Percentiles rank a stretch among this genome's conserved stretches.
Evolutionary conservation across 805 yeast species (phyloP).

Genomic region (Candida glaebosa): DNA sequence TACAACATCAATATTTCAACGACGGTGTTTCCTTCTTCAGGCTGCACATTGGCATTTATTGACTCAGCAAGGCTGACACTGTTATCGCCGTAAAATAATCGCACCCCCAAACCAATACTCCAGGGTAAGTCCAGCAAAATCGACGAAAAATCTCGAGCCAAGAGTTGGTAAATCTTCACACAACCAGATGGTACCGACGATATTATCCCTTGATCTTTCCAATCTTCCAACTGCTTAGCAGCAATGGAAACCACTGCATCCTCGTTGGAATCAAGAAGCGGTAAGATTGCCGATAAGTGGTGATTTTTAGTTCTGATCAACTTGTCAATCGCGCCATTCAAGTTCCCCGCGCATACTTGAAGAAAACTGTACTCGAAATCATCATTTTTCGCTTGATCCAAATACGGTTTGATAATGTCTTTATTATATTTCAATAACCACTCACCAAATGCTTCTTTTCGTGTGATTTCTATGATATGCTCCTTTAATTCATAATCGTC

Average conservation of each 20-base stretch:
- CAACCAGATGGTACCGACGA: conserved; percentile 52
- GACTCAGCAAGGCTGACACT: conserved; percentile 11
- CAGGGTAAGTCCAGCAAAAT: conserved; percentile 54
- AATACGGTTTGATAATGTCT: conserved; percentile 26
- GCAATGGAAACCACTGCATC: conserved; percentile 55
- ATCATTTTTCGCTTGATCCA: conserved; percentile 24
- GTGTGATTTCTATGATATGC: conserved; percentile 12
- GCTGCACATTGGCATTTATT: conserved; percentile 10
- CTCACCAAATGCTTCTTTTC: conserved; percentile 41
- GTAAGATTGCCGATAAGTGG: conserved; percentile 67
- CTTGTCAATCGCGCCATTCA: conserved; percentile 56
- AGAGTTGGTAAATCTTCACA: conserved; percentile 58
- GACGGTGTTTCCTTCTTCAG: conserved; percentile 10
- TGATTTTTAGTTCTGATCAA: conserved; percentile 62
- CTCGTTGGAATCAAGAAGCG: conserved; percentile 72
- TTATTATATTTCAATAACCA: conserved; percentile 56
- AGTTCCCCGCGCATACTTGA: conserved; percentile 49
- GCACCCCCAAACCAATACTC: conserved; percentile 57
- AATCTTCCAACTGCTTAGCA: conserved; percentile 55
- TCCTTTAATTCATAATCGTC: conserved; percentile 11
- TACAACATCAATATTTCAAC: conserved; percentile 21
- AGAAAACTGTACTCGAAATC: conserved; percentile 51
- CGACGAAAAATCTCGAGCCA: conserved; percentile 49
- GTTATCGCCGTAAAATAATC: conserved; percentile 59
- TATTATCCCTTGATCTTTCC: conserved; percentile 43